These are phyloP conservation scores for Hymenoscyphus fraxineus DNA, from an alignment of 2,329 filamentous ascomycete genomes.

Conservation along the genomic window DNA sequence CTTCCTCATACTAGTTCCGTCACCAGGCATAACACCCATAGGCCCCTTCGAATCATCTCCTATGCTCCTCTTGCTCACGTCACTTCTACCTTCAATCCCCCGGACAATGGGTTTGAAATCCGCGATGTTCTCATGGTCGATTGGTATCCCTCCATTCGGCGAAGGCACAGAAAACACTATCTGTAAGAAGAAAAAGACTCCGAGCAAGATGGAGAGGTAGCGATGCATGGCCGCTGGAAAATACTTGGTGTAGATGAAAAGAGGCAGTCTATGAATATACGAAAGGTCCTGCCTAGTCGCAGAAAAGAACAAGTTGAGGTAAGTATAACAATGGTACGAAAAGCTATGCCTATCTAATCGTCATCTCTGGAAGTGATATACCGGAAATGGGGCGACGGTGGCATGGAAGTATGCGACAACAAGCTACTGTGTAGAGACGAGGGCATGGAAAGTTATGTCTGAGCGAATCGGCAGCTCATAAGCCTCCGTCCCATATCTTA, in stretches of 20 bases:
- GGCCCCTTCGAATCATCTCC: background rate
- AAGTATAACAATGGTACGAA: background rate
- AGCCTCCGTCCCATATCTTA: background rate
- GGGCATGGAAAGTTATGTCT: background rate
- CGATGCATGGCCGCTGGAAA: background rate
- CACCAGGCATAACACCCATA: background rate
- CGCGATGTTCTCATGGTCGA: background rate
- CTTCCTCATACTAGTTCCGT: background rate
- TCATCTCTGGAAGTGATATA: background rate
- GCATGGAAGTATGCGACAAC: background rate
- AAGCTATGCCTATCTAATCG: background rate
- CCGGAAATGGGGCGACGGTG: background rate
- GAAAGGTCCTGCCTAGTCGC: background rate
- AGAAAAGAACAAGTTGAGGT: background rate
- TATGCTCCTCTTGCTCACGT: background rate
- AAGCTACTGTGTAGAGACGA: background rate
- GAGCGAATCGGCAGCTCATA: background rate
- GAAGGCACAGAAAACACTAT: background rate
- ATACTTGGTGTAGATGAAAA: too few species aligned
- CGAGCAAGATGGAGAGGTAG: background rate
- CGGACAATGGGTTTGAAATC: background rate
- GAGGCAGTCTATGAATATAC: background rate
- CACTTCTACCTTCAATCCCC: background rate
- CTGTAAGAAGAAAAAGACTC: background rate
- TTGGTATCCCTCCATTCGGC: background rate